Percentiles rank a stretch among this genome's conserved stretches.
Conservation (phyloP, 2,329 filamentous ascomycete species). For the Fusarium pilosicola region DNA sequence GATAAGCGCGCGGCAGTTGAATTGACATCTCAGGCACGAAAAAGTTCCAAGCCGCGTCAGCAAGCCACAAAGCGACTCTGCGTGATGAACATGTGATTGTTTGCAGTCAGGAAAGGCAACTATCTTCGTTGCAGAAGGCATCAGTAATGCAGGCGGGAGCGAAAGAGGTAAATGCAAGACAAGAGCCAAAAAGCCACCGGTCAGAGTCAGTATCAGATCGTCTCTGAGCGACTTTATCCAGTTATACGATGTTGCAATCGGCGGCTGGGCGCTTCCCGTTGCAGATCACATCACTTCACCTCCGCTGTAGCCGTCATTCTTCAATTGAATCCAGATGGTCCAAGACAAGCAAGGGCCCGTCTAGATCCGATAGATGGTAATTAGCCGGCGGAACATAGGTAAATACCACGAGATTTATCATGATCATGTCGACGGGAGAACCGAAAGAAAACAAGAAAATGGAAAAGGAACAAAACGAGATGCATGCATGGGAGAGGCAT, state of each 20-base stretch:
- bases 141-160: neutral
- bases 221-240: constrained; percentile 14
- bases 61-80: neutral
- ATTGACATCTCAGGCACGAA: neutral
- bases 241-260: constrained; percentile 15
- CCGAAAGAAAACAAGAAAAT: constrained; percentile 13
- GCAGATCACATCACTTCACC: constrained; percentile 21
- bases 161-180: neutral
- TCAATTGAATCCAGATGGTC: constrained; percentile 16
- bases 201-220: neutral
- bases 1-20: constrained; percentile 39
- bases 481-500: constrained; percentile 6
- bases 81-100: constrained; percentile 18
- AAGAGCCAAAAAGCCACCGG: neutral
- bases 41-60: constrained; percentile 14
- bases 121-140: neutral
- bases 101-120: neutral
- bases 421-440: constrained; percentile 1
- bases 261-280: constrained; percentile 33
- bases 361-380: constrained; percentile 11
- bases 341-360: constrained; percentile 7
- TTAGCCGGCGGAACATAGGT: constrained; percentile 15
- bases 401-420: constrained; percentile 30
- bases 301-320: constrained; percentile 2
- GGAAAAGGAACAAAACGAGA: constrained; percentile 5